Evolutionary conservation across 257 asterid genomes (phyloP).

Genomic region (Plantago major): DNA sequence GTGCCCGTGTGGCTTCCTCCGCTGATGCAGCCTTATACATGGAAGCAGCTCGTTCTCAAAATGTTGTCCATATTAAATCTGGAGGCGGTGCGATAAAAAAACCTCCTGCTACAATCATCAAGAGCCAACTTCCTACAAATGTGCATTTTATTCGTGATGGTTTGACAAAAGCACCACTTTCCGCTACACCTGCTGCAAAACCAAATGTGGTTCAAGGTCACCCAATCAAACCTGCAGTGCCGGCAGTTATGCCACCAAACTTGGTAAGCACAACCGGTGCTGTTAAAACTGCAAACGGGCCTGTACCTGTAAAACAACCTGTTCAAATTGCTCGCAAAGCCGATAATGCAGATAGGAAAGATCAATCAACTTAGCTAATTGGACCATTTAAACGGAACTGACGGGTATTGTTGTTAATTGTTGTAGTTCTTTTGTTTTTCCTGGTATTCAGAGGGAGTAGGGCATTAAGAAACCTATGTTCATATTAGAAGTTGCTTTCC

Average conservation of each 20-base stretch:
- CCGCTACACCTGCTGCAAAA: constrained; percentile 31
- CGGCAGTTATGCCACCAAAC: constrained; percentile 24
- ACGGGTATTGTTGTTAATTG: too few species aligned
- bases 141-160: constrained; percentile 73
- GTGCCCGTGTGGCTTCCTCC: constrained; percentile 44
- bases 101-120: constrained; percentile 38
- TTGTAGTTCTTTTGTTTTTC: too few species aligned
- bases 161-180: constrained; percentile 46
- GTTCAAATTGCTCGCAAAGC: too few species aligned
- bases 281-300: too few species aligned
- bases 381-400: too few species aligned
- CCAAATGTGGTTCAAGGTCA: constrained; percentile 32
- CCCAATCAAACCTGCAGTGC: constrained; percentile 29
- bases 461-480: too few species aligned
- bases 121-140: constrained; percentile 64
- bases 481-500: too few species aligned
- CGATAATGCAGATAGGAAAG: too few species aligned
- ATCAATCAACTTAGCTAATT: too few species aligned
- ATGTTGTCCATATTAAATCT: constrained; percentile 55
- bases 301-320: too few species aligned
- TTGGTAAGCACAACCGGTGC: constrained; percentile 15
- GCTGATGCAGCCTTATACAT: constrained; percentile 37
- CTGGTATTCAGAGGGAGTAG: too few species aligned
- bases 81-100: constrained; percentile 45
- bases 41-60: constrained; percentile 50